Conservation (phyloP, 1,284 basidiomycete species). For the Trametes hirsuta region DNA sequence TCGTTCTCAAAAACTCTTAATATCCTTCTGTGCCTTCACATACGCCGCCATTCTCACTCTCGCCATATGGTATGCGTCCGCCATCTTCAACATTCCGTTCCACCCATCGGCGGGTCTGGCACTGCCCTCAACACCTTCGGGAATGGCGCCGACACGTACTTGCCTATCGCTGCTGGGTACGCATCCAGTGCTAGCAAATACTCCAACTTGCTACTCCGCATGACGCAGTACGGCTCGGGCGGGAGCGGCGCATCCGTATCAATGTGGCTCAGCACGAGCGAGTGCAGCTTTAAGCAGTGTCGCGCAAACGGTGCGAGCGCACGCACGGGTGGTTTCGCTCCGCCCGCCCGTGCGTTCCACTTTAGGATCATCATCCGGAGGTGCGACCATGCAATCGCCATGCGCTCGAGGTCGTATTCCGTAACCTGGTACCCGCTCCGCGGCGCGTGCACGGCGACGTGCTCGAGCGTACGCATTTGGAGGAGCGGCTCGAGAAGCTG, state of each 20-base stretch:
- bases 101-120: constrained; percentile 1
- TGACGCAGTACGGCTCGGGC: not conserved
- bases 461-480: not conserved
- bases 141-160: constrained; percentile 3
- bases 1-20: not conserved
- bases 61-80: not conserved
- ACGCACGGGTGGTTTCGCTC: not conserved
- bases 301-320: constrained; percentile 3
- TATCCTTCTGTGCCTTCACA: not conserved
- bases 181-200: not conserved
- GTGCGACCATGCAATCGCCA: constrained; percentile 2
- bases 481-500: not conserved
- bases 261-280: not conserved
- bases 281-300: not conserved
- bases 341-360: not conserved
- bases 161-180: not conserved
- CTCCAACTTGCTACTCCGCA: not conserved
- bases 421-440: constrained; percentile 5
- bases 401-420: constrained; percentile 5
- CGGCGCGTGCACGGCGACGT: not conserved
- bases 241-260: not conserved
- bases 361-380: not conserved
- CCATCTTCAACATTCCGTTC: not conserved
- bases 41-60: not conserved
- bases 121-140: not conserved